Evolutionary conservation across 2,329 filamentous ascomycete genomes (phyloP).

Genomic region (Arthrobotrys musiformis): DNA sequence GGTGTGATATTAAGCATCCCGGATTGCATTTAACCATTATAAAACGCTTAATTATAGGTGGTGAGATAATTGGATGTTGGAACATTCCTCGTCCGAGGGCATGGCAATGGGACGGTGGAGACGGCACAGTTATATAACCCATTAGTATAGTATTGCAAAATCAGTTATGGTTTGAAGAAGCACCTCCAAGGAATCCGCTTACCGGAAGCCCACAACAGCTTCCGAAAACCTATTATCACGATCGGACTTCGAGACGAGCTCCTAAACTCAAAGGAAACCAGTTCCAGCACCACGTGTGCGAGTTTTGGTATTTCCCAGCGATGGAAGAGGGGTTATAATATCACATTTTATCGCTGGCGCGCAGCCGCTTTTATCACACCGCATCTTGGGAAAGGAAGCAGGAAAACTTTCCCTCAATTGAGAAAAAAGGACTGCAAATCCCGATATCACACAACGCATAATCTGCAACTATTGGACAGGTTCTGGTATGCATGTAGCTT

Average conservation of each 20-base stretch:
- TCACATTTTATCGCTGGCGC: constrained; percentile 55
- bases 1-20: constrained; percentile 39
- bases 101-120: constrained; percentile 49
- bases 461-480: constrained; percentile 30
- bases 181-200: constrained; percentile 27
- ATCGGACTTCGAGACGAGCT: constrained; percentile 14
- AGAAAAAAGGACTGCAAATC: constrained; percentile 9
- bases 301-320: constrained; percentile 38
- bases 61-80: constrained; percentile 53
- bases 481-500: constrained; percentile 42
- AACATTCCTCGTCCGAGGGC: constrained; percentile 48
- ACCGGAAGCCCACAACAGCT: constrained; percentile 38
- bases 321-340: constrained; percentile 44
- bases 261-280: constrained; percentile 17
- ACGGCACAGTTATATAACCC: constrained; percentile 36
- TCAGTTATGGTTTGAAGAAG: constrained; percentile 22
- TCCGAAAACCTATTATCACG: constrained; percentile 37
- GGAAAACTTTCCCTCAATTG: constrained; percentile 34
- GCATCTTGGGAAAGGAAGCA: constrained; percentile 40
- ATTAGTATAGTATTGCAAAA: constrained; percentile 43
- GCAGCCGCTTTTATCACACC: constrained; percentile 54
- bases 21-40: constrained; percentile 45
- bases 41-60: constrained; percentile 47
- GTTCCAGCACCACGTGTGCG: constrained; percentile 35
- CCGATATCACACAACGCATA: constrained; percentile 52